Base-by-base conservation (phyloP, 2,329 filamentous ascomycete genomes). In the Fonsecaea pedrosoi region DNA sequence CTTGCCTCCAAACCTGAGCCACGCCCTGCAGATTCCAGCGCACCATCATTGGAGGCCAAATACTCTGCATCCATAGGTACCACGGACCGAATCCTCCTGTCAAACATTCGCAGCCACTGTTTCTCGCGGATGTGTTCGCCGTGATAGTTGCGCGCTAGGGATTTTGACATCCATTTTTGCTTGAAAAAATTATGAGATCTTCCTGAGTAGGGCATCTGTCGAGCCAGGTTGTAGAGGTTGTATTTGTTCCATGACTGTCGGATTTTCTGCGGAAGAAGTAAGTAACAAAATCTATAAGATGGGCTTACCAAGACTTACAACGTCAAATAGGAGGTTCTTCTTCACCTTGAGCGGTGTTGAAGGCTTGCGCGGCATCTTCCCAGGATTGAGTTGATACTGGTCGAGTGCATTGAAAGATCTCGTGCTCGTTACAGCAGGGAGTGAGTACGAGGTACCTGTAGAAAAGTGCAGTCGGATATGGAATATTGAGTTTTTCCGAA, bases 211-310 rank as follows among this genome's bases (percentile, higher is more conserved):
- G 78, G 75, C 53, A 74, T 80, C 38, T 86, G 75, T 72, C 86
- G 85, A 59, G 83, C 82, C 71, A 99, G 82, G 81, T 97, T 97
- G 87, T 92, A 99, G 70, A 99, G 85, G 77, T 96, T 97, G 85
- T 92, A 93, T 83, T 97, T 96, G 84, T 92, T 96, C 95, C 94
- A 97, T 83, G 93, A 92, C 84, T 95, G 92, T 75, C 94, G 90
- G 79, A 97, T 79, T 91, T 92, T 96, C 94, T 98, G 77, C 34
- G 42, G 10, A 10, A 56, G 30, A 21, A 53, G 53, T 68, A 15
- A 67, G 62, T 37, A 37, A 8, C 15, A 25, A 25, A n/a, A 21
- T 10, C 58, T 8, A 38, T 8, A 12, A 34, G 38, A 25, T 8
- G n/a, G 40, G 8, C 3, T 1, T 10, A 38, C 21, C n/a, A n/a